A percentile compares a stretch with the other conserved stretches of the same genome.
Evolutionary conservation across 2,329 filamentous ascomycete species (phyloP).

Genomic region (Stemphylium vesicarium): DNA sequence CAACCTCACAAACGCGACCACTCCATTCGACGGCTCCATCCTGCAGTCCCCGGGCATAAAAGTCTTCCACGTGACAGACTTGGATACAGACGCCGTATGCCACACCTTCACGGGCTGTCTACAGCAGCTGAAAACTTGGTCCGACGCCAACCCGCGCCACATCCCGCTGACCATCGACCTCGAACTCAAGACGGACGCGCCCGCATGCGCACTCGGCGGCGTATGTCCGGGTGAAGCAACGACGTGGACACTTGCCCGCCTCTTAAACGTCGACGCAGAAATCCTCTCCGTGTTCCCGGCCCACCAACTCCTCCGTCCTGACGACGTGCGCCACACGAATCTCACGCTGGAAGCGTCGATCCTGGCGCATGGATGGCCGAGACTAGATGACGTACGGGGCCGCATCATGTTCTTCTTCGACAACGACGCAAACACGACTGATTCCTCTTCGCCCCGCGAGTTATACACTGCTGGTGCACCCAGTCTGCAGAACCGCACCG

Average conservation of each 20-base stretch:
- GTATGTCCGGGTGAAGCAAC: constrained; percentile 50
- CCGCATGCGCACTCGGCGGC: constrained; percentile 42
- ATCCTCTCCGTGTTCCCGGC: constrained; percentile 54
- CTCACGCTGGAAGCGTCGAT: constrained; percentile 57
- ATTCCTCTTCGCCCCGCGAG: constrained; percentile 41
- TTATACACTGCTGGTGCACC: constrained; percentile 49
- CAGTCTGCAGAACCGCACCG: constrained; percentile 52
- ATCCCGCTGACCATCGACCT: constrained; percentile 59
- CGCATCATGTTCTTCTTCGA: constrained; percentile 60
- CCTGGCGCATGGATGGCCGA: constrained; percentile 58
- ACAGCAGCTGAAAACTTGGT: constrained; percentile 53
- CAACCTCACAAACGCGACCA: constrained; percentile 49
- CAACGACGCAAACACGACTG: constrained; percentile 51
- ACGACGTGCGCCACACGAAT: constrained; percentile 52
- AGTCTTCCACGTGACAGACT: constrained; percentile 59
- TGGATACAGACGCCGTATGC: constrained; percentile 56
- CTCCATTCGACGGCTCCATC: constrained; percentile 49
- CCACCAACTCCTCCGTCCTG: constrained; percentile 55
- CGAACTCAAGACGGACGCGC: constrained; percentile 56
- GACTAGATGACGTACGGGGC: constrained; percentile 53
- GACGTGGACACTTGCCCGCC: constrained; percentile 53
- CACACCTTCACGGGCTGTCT: constrained; percentile 57
- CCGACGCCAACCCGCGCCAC: constrained; percentile 51
- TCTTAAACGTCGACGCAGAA: constrained; percentile 56
- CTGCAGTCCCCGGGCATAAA: constrained; percentile 55